Conservation (phyloP, 2,329 filamentous ascomycete genomes). For the Aspergillus quadrilineatus region DNA sequence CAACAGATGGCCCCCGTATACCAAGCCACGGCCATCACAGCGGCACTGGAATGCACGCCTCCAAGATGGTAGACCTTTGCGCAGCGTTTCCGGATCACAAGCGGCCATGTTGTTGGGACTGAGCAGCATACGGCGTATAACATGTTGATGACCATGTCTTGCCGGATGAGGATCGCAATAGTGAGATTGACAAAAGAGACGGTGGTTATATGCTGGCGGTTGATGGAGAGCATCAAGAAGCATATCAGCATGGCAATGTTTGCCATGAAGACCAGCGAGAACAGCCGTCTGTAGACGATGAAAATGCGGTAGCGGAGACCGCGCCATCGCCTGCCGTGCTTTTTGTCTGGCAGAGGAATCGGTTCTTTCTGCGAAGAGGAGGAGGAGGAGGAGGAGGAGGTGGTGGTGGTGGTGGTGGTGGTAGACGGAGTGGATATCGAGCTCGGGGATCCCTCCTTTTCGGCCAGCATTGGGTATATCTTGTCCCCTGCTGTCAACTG, state of each 20-base stretch:
- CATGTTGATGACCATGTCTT: constrained; percentile 43
- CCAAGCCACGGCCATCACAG: constrained; percentile 43
- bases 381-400: not conserved
- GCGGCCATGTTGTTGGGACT: constrained; percentile 34
- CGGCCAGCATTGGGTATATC: not conserved
- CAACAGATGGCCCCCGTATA: constrained; percentile 29
- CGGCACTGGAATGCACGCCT: constrained; percentile 41
- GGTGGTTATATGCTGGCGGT: constrained; percentile 13
- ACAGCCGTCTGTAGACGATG: constrained; percentile 55
- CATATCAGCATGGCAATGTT: constrained; percentile 40
- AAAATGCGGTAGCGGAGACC: constrained; percentile 34
- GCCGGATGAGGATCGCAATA: constrained; percentile 36
- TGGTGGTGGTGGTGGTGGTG: too few species aligned
- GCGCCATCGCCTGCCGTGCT: not conserved
- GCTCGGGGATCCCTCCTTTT: too few species aligned
- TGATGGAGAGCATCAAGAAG: constrained; percentile 1
- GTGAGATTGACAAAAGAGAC: constrained; percentile 37
- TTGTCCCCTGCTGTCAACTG: not conserved
- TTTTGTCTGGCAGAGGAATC: constrained; percentile 7
- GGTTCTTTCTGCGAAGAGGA: not conserved
- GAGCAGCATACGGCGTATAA: constrained; percentile 35
- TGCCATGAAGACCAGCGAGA: constrained; percentile 53
- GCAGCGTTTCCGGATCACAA: constrained; percentile 34
- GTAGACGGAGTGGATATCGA: not conserved
- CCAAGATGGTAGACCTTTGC: constrained; percentile 45